These are phyloP conservation scores for Boletus huronensis DNA, from an alignment of 768 basidiomycete genomes.

Conservation along the genomic window DNA sequence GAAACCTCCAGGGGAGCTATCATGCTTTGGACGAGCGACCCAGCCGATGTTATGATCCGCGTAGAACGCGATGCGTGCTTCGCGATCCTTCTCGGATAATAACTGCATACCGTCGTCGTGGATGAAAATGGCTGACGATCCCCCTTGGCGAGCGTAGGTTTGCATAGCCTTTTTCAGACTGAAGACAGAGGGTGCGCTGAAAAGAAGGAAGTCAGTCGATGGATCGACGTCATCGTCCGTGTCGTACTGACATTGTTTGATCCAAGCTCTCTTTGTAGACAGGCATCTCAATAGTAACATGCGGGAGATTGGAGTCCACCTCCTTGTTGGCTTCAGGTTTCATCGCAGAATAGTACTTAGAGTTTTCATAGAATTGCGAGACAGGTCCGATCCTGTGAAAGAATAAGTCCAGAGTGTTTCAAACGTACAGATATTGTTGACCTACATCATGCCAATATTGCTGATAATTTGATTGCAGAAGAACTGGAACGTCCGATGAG, in stretches of 20 bases:
- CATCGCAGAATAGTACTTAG: constrained; percentile 74
- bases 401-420: not conserved
- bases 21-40: constrained; percentile 54
- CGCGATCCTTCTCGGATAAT: constrained; percentile 43
- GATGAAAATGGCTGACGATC: constrained; percentile 53
- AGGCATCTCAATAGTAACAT: constrained; percentile 78
- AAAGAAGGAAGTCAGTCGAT: not conserved
- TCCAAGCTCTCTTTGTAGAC: constrained; percentile 87
- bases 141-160: constrained; percentile 63
- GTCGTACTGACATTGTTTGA: constrained; percentile 68
- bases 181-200: constrained; percentile 64
- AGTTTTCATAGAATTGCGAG: constrained; percentile 82
- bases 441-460: constrained; percentile 65
- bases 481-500: constrained; percentile 45
- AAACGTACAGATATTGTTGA: not conserved
- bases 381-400: constrained; percentile 67
- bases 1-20: constrained; percentile 18
- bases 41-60: constrained; percentile 57
- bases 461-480: constrained; percentile 67
- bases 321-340: constrained; percentile 59
- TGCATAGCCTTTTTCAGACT: constrained; percentile 62
- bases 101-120: constrained; percentile 63
- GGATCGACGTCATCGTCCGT: not conserved
- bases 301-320: constrained; percentile 63
- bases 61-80: constrained; percentile 50